phyloP scores from a whole-genome alignment of 257 asterid species.

The Linderniella brevidens region DNA sequence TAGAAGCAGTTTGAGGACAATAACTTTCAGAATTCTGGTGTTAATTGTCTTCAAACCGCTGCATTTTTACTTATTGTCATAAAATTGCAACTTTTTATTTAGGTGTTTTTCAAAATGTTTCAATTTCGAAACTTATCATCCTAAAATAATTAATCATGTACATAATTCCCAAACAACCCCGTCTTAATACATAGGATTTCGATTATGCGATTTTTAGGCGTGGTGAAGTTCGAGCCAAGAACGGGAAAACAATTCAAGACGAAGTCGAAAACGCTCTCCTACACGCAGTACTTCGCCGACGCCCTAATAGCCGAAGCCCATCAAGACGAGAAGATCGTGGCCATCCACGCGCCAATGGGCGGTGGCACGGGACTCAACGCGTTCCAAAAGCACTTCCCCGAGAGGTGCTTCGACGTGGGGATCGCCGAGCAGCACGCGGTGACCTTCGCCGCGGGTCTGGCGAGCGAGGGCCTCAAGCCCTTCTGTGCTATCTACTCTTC shows the following conservation, averaged over 20 bases:
- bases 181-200: too few species aligned
- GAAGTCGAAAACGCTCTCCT: constrained; percentile 17
- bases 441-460: constrained; percentile 59
- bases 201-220: constrained; percentile 17
- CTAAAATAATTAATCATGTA: too few species aligned
- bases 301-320: constrained; percentile 42
- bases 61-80: background rate
- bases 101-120: too few species aligned
- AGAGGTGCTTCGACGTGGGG: constrained; percentile 49
- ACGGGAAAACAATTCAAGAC: constrained; percentile 39
- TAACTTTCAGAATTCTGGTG: too few species aligned
- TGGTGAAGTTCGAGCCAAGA: constrained; percentile 42
- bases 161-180: too few species aligned
- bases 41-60: too few species aligned
- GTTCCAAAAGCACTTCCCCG: constrained; percentile 39
- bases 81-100: too few species aligned
- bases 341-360: constrained; percentile 73
- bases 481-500: constrained; percentile 55
- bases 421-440: constrained; percentile 65
- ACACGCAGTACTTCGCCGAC: constrained; percentile 51
- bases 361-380: constrained; percentile 58
- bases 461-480: constrained; percentile 58
- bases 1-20: too few species aligned
- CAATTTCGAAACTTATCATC: too few species aligned
- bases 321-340: constrained; percentile 36